Evolutionary conservation across 108 stramenopile species (phyloP).

Genomic region (Cyclotella choctawhatcheeana): DNA sequence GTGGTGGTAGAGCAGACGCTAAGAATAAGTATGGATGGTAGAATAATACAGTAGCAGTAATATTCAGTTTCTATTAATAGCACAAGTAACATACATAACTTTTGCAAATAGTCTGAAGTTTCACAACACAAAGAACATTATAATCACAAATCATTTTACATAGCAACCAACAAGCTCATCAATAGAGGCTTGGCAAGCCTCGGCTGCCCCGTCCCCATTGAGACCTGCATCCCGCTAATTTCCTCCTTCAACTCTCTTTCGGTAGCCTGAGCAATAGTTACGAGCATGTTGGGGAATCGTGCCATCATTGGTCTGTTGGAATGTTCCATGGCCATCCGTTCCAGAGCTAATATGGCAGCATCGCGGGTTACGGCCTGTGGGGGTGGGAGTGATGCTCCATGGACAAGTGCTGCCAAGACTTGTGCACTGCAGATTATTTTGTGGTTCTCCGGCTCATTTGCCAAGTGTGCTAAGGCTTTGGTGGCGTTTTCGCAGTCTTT

Average conservation of each 20-base stretch:
- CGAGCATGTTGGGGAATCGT: constrained; percentile 71
- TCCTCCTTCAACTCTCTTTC: constrained; percentile 80
- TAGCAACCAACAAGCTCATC: constrained; percentile 83
- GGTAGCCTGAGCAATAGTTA: constrained; percentile 74
- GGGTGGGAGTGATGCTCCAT: constrained; percentile 54
- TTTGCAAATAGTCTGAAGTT: neutral
- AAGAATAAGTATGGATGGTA: constrained; percentile 58
- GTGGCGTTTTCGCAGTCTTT: constrained; percentile 83
- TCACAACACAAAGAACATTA: neutral
- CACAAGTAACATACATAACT: neutral
- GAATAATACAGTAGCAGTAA: too few species aligned
- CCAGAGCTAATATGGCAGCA: constrained; percentile 79
- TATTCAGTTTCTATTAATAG: too few species aligned
- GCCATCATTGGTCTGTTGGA: constrained; percentile 81
- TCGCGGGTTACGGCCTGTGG: constrained; percentile 61
- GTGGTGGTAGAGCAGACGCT: constrained; percentile 39
- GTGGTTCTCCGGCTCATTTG: constrained; percentile 78
- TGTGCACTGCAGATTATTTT: constrained; percentile 65
- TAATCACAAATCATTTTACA: constrained; percentile 48
- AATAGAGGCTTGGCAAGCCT: constrained; percentile 80
- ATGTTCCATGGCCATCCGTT: constrained; percentile 82
- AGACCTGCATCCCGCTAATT: constrained; percentile 13
- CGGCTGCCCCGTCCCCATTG: constrained; percentile 45
- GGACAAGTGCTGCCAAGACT: constrained; percentile 73
- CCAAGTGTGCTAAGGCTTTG: constrained; percentile 82